Evolutionary conservation across 306 rosid genomes (phyloP).

Genomic region (Bauhinia variegata): DNA sequence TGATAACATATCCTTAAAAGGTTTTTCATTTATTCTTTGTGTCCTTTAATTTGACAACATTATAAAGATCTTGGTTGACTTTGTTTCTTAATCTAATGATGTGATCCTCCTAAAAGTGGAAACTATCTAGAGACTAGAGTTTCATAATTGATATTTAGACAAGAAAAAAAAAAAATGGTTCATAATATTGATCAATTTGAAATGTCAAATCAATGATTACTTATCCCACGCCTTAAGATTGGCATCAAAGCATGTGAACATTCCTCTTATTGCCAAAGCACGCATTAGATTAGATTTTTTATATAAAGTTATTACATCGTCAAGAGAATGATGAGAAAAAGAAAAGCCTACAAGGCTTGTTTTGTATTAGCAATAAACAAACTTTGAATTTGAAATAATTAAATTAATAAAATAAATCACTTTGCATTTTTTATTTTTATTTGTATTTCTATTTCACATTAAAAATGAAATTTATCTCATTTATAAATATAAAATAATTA

Average conservation of each 20-base stretch:
- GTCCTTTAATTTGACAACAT: too few relatives aligned
- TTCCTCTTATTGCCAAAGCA: slow-evolving; percentile 25
- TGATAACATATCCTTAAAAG: too few relatives aligned
- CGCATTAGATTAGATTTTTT: slow-evolving; percentile 32
- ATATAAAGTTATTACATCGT: neutral
- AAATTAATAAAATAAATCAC: too few relatives aligned
- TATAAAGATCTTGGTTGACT: slow-evolving; percentile 35
- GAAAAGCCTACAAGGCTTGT: neutral
- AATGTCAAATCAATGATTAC: slow-evolving; percentile 30
- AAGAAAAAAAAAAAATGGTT: slow-evolving; percentile 27
- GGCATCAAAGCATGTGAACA: slow-evolving; percentile 30
- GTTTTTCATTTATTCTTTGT: too few relatives aligned
- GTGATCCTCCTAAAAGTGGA: slow-evolving; percentile 14
- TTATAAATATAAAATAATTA: too few relatives aligned
- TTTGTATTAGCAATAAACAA: too few relatives aligned
- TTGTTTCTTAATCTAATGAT: slow-evolving; percentile 10
- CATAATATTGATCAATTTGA: slow-evolving; percentile 14
- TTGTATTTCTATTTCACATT: too few relatives aligned
- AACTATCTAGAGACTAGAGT: too few relatives aligned
- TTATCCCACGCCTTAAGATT: too few relatives aligned
- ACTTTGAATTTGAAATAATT: too few relatives aligned
- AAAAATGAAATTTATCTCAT: too few relatives aligned
- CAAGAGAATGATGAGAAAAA: slow-evolving; percentile 35
- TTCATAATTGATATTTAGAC: slow-evolving; percentile 1
- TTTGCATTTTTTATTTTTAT: too few relatives aligned